These are phyloP conservation scores for Malbranchea zuffiana DNA, from an alignment of 2,329 filamentous ascomycete genomes.

Conservation along the genomic window DNA sequence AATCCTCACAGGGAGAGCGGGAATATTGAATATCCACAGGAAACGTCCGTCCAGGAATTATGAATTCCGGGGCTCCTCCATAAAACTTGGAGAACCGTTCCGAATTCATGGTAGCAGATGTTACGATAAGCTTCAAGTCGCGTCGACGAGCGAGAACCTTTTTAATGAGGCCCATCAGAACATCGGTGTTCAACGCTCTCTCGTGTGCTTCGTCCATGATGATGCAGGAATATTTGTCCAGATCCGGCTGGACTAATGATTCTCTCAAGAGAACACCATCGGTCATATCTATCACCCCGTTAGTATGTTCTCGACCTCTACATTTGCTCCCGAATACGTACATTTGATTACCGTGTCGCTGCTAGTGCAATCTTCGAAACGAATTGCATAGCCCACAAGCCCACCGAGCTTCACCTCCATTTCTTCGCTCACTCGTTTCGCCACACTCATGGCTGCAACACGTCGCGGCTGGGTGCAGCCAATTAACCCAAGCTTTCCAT, in stretches of 20 bases:
- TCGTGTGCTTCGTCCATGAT: slow-evolving; percentile 99
- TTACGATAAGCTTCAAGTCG: slow-evolving; percentile 93
- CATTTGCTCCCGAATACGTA: slow-evolving; percentile 22
- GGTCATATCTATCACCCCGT: slow-evolving; percentile 60
- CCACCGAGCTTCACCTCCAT: slow-evolving; percentile 89
- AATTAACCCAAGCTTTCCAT: slow-evolving; percentile 77
- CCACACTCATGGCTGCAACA: slow-evolving; percentile 97
- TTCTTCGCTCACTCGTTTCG: slow-evolving; percentile 94
- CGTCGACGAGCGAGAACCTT: slow-evolving; percentile 83
- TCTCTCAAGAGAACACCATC: slow-evolving; percentile 91
- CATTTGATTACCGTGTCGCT: slow-evolving; percentile 91
- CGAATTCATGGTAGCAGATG: slow-evolving; percentile 96
- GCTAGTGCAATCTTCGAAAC: slow-evolving; percentile 96
- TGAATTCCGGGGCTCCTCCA: slow-evolving; percentile 89
- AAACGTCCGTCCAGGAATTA: slow-evolving; percentile 91
- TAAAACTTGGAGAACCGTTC: slow-evolving; percentile 95
- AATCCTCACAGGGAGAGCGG: slow-evolving; percentile 89
- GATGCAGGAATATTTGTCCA: slow-evolving; percentile 93
- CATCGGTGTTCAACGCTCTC: slow-evolving; percentile 88
- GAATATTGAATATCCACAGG: slow-evolving; percentile 96
- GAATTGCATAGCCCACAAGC: slow-evolving; percentile 89
- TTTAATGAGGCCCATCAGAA: slow-evolving; percentile 94
- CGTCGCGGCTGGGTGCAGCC: slow-evolving; percentile 92
- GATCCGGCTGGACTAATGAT: slow-evolving; percentile 79
- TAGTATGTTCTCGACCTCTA: slow-evolving; percentile 11